phyloP scores from a whole-genome alignment of 805 yeast genomes.

The Schwanniomyces polymorphus region DNA sequence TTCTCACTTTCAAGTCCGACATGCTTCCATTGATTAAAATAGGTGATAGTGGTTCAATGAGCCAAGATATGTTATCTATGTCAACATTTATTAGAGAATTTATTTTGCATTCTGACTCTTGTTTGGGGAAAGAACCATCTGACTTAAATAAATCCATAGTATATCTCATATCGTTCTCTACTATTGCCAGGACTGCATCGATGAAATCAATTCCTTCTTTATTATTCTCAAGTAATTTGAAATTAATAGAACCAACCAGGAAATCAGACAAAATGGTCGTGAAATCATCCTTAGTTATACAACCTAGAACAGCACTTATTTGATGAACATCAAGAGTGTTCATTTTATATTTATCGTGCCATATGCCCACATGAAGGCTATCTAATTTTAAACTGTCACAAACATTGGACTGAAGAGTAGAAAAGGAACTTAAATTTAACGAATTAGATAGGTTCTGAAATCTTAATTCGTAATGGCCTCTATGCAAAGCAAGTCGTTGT shows the following conservation, averaged over 20 bases:
- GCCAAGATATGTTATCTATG: background rate
- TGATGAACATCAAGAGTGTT: background rate
- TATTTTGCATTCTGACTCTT: too few relatives aligned
- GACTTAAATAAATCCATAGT: background rate
- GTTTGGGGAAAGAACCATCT: background rate
- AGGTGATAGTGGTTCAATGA: background rate
- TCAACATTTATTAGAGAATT: background rate
- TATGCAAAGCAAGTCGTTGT: background rate
- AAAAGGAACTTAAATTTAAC: background rate
- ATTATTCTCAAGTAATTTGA: background rate
- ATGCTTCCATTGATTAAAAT: background rate
- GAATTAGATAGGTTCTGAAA: background rate
- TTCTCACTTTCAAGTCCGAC: background rate
- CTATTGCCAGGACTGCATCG: slow-evolving; percentile 6
- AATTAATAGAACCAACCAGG: background rate
- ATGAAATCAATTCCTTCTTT: slow-evolving; percentile 10
- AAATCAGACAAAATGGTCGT: background rate
- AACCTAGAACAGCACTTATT: background rate
- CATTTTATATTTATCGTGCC: background rate
- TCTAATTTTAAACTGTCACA: background rate
- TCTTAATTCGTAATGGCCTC: background rate
- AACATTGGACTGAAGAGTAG: background rate
- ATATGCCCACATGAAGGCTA: background rate
- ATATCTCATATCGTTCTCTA: slow-evolving; percentile 14
- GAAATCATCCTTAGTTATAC: background rate